Conservation (phyloP, 2,329 filamentous ascomycete genomes). For the Sclerotinia trifoliorum region DNA sequence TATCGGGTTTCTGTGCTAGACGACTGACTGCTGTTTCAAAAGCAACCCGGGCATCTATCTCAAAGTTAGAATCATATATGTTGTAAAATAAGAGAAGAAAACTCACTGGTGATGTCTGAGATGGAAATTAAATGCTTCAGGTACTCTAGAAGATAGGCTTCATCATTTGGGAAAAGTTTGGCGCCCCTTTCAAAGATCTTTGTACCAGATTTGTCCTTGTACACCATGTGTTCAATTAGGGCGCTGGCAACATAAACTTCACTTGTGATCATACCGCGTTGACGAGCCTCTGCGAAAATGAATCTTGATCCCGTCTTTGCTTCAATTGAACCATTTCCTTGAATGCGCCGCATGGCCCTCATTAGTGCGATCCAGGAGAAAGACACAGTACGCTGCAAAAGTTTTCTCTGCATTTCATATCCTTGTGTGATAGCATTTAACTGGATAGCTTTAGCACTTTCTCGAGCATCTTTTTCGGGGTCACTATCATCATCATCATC, state of each 20-base stretch:
- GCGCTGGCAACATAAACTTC: constrained; percentile 95
- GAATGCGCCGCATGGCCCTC: constrained; percentile 88
- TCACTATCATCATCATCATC: constrained; percentile 48
- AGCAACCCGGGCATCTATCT: constrained; percentile 81
- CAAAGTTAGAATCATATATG: constrained; percentile 27
- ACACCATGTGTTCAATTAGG: constrained; percentile 90
- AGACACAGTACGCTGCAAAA: constrained; percentile 81
- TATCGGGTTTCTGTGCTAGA: constrained; percentile 74
- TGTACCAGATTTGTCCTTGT: constrained; percentile 86
- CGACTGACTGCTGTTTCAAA: constrained; percentile 92
- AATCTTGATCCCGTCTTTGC: constrained; percentile 67
- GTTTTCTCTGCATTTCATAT: constrained; percentile 69
- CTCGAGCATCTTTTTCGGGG: constrained; percentile 41
- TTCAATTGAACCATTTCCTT: constrained; percentile 67
- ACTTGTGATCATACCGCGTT: constrained; percentile 82
- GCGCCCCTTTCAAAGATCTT: constrained; percentile 96
- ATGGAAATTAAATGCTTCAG: constrained; percentile 90
- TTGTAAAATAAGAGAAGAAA: neutral
- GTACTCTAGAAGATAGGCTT: constrained; percentile 91
- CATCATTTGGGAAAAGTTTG: constrained; percentile 90
- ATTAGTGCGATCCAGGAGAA: constrained; percentile 95
- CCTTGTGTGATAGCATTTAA: constrained; percentile 62
- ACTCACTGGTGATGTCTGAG: constrained; percentile 89
- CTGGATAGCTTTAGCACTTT: constrained; percentile 57
- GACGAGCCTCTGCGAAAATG: constrained; percentile 85